phyloP scores from a whole-genome alignment of 768 basidiomycete genomes.

The Collybiopsis luxurians region DNA sequence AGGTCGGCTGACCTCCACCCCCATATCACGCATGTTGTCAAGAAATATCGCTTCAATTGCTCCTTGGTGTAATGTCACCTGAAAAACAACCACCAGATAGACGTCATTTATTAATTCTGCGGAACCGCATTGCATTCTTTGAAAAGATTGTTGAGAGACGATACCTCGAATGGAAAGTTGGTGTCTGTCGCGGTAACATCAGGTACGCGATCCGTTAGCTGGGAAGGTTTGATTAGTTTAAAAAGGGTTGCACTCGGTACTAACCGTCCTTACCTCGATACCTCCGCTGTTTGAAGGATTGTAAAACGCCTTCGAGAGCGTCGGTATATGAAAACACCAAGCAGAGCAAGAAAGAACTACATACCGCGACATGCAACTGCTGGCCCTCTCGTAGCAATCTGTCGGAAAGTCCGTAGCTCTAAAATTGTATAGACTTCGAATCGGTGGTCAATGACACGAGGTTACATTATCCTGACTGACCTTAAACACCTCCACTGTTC shows the following conservation, averaged over 20 bases:
- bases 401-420: slow-evolving; percentile 80
- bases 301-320: slow-evolving; percentile 60
- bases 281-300: slow-evolving; percentile 59
- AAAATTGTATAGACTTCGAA: too few species aligned
- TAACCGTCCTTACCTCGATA: slow-evolving; percentile 47
- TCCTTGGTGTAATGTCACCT: slow-evolving; percentile 64
- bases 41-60: slow-evolving; percentile 59
- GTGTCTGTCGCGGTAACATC: slow-evolving; percentile 63
- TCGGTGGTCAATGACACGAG: too few species aligned
- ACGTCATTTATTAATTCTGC: too few species aligned
- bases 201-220: slow-evolving; percentile 63
- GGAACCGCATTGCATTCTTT: too few species aligned
- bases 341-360: slow-evolving; percentile 14
- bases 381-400: slow-evolving; percentile 60
- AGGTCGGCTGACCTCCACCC: slow-evolving; percentile 49
- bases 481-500: slow-evolving; percentile 54
- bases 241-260: slow-evolving; percentile 1
- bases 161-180: slow-evolving; percentile 70
- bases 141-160: too few species aligned
- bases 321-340: neutral
- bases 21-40: slow-evolving; percentile 48
- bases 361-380: slow-evolving; percentile 67
- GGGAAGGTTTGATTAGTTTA: neutral
- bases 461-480: too few species aligned
- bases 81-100: too few species aligned